These are phyloP conservation scores for Tremella yokohamensis DNA, from an alignment of 768 basidiomycete genomes.

Conservation along the genomic window DNA sequence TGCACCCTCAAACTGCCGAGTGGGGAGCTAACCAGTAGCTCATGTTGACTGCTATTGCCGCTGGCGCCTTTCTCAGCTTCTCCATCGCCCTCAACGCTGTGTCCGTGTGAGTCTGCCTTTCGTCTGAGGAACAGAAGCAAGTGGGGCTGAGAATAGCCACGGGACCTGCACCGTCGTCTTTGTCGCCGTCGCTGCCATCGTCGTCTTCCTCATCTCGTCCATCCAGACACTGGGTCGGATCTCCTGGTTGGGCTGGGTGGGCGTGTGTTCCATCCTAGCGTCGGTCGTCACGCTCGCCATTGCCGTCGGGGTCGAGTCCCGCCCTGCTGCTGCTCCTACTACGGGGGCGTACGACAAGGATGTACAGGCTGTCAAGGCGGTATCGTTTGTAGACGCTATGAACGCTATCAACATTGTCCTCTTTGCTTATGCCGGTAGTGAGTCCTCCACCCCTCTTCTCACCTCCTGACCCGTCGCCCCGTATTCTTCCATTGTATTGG, in stretches of 20 bases:
- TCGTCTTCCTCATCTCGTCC: constrained; percentile 31
- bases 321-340: constrained; percentile 31
- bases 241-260: constrained; percentile 45
- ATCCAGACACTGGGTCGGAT: constrained; percentile 47
- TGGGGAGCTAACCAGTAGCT: constrained; percentile 14
- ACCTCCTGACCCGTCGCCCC: not conserved
- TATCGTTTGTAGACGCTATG: constrained; percentile 41
- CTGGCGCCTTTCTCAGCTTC: constrained; percentile 45
- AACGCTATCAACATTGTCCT: constrained; percentile 47
- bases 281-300: constrained; percentile 26
- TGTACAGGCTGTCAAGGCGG: constrained; percentile 11
- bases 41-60: constrained; percentile 31
- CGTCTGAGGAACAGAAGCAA: constrained; percentile 37
- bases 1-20: not conserved
- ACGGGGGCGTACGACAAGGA: constrained; percentile 14
- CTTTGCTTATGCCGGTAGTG: constrained; percentile 43
- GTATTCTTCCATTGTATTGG: not conserved
- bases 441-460: no score
- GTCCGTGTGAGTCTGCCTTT: constrained; percentile 25
- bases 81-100: constrained; percentile 52
- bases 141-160: constrained; percentile 21
- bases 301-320: constrained; percentile 29
- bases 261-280: constrained; percentile 31
- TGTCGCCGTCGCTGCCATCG: constrained; percentile 44
- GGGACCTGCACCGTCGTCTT: constrained; percentile 52